Evolutionary conservation across 177 flowering plant species (phyloP).

Genomic region (Vitis hybrid): DNA sequence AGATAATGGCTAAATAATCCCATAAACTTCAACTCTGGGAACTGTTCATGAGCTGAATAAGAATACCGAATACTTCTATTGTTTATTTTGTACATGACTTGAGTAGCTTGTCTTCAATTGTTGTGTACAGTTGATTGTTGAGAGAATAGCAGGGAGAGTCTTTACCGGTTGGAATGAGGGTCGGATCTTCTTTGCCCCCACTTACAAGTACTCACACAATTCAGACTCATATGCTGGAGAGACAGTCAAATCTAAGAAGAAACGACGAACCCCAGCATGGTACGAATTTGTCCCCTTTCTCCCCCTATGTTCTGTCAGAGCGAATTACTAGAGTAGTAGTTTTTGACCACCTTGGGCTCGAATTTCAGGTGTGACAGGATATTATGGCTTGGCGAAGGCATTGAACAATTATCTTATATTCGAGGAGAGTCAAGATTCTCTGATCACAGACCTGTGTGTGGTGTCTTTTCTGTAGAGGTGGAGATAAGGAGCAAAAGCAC

Average conservation of each 20-base stretch:
- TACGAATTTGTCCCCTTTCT: constrained; percentile 16
- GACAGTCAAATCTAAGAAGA: constrained; percentile 80
- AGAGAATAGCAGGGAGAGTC: constrained; percentile 78
- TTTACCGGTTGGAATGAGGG: constrained; percentile 85
- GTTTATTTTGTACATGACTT: no score
- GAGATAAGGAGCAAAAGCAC: constrained; percentile 35
- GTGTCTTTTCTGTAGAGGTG: constrained; percentile 63
- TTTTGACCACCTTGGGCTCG: neutral
- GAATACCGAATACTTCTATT: neutral
- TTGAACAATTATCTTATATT: constrained; percentile 70
- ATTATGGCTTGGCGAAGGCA: constrained; percentile 80
- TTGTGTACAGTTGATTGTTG: constrained; percentile 58
- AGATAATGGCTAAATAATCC: no score
- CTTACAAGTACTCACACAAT: constrained; percentile 84
- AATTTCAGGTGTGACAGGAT: constrained; percentile 91
- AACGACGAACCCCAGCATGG: constrained; percentile 95
- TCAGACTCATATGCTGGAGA: constrained; percentile 94
- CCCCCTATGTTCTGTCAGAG: neutral
- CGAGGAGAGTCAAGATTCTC: constrained; percentile 96
- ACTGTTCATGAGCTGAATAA: neutral
- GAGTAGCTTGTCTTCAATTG: neutral
- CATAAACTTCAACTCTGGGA: no score
- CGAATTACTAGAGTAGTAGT: neutral
- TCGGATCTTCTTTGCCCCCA: constrained; percentile 76
- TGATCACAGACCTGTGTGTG: constrained; percentile 93